Evolutionary conservation across 1,284 basidiomycete genomes (phyloP).

Genomic region (Trichosporon inkin): DNA sequence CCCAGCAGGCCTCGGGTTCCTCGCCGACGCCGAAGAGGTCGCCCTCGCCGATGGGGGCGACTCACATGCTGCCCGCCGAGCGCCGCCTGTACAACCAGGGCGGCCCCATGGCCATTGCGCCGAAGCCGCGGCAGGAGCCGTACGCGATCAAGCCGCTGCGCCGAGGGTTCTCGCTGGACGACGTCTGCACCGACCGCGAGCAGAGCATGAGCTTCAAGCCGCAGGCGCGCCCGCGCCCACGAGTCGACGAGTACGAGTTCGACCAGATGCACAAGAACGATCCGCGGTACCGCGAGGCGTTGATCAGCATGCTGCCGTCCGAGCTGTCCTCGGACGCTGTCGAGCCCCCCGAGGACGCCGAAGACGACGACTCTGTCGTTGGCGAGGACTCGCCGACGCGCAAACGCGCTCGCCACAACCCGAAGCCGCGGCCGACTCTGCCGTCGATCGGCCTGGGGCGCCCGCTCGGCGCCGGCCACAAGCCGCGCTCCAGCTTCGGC

Average conservation of each 20-base stretch:
- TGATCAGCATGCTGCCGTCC: slow-evolving; percentile 24
- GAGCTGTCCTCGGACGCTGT: slow-evolving; percentile 24
- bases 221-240: slow-evolving; percentile 16
- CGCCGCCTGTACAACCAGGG: slow-evolving; percentile 16
- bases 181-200: slow-evolving; percentile 26
- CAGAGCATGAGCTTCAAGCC: slow-evolving; percentile 26
- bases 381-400: slow-evolving; percentile 26
- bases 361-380: slow-evolving; percentile 21
- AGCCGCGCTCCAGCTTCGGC: slow-evolving; percentile 23
- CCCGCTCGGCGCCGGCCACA: slow-evolving; percentile 12
- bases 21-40: slow-evolving; percentile 20
- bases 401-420: slow-evolving; percentile 22
- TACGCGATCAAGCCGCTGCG: slow-evolving; percentile 21
- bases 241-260: slow-evolving; percentile 19
- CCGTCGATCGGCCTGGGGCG: slow-evolving; percentile 23
- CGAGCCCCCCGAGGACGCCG: slow-evolving; percentile 23
- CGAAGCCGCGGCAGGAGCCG: slow-evolving; percentile 14
- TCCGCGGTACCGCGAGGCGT: slow-evolving; percentile 25
- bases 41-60: slow-evolving; percentile 9
- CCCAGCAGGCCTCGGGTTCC: slow-evolving; percentile 23
- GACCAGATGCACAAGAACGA: slow-evolving; percentile 27
- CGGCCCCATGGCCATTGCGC: slow-evolving; percentile 17
- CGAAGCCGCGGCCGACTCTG: slow-evolving; percentile 19
- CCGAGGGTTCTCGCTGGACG: slow-evolving; percentile 25
- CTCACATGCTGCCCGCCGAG: slow-evolving; percentile 7